Conservation (phyloP, 1,139 yeast species). For the Hansenula sp. region DNA sequence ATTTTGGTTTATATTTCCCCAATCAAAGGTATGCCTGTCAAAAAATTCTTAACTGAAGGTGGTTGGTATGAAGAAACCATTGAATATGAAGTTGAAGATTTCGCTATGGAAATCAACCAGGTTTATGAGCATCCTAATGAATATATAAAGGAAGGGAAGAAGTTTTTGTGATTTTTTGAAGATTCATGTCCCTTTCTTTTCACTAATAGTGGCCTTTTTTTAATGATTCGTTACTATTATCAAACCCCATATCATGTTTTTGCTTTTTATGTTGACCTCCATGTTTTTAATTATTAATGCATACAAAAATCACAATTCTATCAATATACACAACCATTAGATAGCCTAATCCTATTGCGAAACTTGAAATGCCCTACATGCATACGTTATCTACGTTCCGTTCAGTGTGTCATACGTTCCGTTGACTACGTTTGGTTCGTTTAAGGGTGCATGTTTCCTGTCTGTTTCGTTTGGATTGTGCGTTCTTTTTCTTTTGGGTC, state of each 20-base stretch:
- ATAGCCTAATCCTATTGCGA: neutral
- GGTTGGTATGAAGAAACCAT: constrained; percentile 62
- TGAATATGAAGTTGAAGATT: constrained; percentile 61
- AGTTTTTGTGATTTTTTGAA: neutral
- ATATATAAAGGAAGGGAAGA: constrained; percentile 8
- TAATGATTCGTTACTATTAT: neutral
- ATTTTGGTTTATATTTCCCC: constrained; percentile 53
- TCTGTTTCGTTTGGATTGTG: neutral
- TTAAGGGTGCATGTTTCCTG: neutral
- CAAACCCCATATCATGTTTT: neutral
- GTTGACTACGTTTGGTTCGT: constrained; percentile 2
- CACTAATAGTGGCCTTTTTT: too few species aligned
- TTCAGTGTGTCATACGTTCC: constrained; percentile 1
- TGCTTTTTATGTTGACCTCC: neutral
- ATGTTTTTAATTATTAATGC: neutral
- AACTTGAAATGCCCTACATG: neutral
- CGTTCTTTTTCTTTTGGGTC: neutral
- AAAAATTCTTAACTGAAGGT: constrained; percentile 42
- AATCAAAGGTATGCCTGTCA: constrained; percentile 52
- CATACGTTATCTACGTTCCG: neutral
- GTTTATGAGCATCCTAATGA: constrained; percentile 17
- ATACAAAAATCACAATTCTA: neutral
- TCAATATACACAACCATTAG: neutral
- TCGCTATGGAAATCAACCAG: constrained; percentile 37
- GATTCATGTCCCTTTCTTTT: neutral